Percentiles rank a stretch among this genome's conserved stretches.
phyloP scores from a whole-genome alignment of 768 basidiomycete genomes.

The Dendrothele bispora region DNA sequence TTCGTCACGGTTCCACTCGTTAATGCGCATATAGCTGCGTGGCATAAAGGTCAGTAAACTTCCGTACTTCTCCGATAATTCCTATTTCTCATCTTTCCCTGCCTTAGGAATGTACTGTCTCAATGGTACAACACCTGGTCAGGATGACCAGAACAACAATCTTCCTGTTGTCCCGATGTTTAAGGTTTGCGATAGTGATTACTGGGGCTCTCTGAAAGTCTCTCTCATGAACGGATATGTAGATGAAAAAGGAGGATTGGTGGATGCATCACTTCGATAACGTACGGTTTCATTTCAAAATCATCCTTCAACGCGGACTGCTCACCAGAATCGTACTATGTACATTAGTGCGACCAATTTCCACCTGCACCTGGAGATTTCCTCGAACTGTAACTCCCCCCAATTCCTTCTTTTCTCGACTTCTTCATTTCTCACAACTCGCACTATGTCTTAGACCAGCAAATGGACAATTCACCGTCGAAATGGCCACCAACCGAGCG shows the following conservation, averaged over 20 bases:
- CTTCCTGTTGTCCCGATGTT: conserved; percentile 33
- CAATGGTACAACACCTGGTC: conserved; percentile 20
- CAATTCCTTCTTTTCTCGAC: neutral
- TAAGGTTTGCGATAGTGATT: conserved; percentile 18
- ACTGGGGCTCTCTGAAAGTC: no score
- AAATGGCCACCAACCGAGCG: conserved; percentile 41
- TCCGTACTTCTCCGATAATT: no score
- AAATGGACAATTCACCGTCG: conserved; percentile 41
- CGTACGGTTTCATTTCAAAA: conserved; percentile 18
- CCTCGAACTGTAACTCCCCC: conserved; percentile 37
- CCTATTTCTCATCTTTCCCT: no score
- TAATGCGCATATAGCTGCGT: no score
- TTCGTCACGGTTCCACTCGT: no score
- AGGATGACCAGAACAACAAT: conserved; percentile 30
- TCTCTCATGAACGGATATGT: neutral
- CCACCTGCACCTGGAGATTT: conserved; percentile 42
- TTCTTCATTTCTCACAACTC: no score
- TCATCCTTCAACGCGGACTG: neutral
- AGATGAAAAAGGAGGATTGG: conserved; percentile 37
- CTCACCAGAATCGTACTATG: neutral
- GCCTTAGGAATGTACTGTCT: conserved; percentile 15
- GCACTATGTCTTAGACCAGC: conserved; percentile 36
- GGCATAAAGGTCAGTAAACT: no score
- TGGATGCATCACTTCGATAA: conserved; percentile 42
- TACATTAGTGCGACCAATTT: conserved; percentile 47